A percentile compares a stretch with the other conserved stretches of the same genome.
These are phyloP conservation scores for Lactarius evosmus DNA, from an alignment of 768 basidiomycete species.

Conservation along the genomic window DNA sequence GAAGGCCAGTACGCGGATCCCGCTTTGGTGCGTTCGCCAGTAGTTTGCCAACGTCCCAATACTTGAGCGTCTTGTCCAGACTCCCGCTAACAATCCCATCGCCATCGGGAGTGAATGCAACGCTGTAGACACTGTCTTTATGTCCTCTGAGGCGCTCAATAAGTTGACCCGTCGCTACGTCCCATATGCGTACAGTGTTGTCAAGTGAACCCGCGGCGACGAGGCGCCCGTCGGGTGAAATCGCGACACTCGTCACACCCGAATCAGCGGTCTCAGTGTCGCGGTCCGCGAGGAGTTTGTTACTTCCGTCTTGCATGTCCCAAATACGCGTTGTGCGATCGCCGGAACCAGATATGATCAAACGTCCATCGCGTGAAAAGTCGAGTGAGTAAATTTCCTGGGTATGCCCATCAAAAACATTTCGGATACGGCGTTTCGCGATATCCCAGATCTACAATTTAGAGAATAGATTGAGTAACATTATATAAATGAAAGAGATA, in stretches of 20 bases:
- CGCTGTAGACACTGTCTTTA: conserved; percentile 60
- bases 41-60: conserved; percentile 53
- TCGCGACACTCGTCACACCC: conserved; percentile 58
- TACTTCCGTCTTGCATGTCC: conserved; percentile 50
- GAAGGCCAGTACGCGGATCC: conserved; percentile 23
- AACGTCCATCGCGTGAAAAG: conserved; percentile 81
- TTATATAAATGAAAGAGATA: not conserved
- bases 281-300: conserved; percentile 45
- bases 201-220: conserved; percentile 60
- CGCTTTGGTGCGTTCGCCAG: conserved; percentile 37
- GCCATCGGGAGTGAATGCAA: conserved; percentile 91
- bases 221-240: conserved; percentile 56
- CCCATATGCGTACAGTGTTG: conserved; percentile 71
- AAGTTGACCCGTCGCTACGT: conserved; percentile 53
- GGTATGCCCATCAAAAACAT: conserved; percentile 82
- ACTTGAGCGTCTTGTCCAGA: conserved; percentile 60
- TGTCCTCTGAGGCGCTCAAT: conserved; percentile 58
- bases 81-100: conserved; percentile 86
- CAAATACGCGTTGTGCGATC: conserved; percentile 63
- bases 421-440: conserved; percentile 69
- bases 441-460: conserved; percentile 84
- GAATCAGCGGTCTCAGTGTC: conserved; percentile 54
- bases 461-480: not conserved
- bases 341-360: conserved; percentile 88
- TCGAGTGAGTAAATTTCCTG: conserved; percentile 94